Conservation (phyloP, 2,329 filamentous ascomycete species). For the Alternaria sp. region DNA sequence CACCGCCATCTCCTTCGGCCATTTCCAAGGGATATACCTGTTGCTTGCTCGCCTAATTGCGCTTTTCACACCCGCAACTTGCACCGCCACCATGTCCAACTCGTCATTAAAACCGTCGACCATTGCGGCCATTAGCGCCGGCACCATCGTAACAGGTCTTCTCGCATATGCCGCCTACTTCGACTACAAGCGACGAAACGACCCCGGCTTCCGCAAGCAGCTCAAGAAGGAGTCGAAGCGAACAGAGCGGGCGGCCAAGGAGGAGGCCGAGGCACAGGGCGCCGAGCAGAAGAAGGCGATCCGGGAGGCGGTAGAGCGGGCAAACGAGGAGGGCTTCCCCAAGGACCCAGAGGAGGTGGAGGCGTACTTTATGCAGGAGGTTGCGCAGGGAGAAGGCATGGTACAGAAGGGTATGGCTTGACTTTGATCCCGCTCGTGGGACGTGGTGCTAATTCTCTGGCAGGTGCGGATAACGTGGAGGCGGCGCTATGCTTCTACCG, state of each 20-base stretch:
- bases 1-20: slow-evolving; percentile 20
- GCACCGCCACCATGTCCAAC: slow-evolving; percentile 19
- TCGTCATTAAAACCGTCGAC: slow-evolving; percentile 54
- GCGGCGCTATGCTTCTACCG: slow-evolving; percentile 97
- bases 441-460: slow-evolving; percentile 24
- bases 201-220: slow-evolving; percentile 69
- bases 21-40: slow-evolving; percentile 12
- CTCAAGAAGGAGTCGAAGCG: slow-evolving; percentile 79
- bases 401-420: slow-evolving; percentile 74
- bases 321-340: slow-evolving; percentile 92
- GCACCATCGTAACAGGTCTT: slow-evolving; percentile 66
- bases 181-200: slow-evolving; percentile 70
- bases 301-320: slow-evolving; percentile 77
- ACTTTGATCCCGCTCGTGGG: neutral
- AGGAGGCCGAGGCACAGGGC: slow-evolving; percentile 72
- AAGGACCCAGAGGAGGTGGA: slow-evolving; percentile 91
- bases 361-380: slow-evolving; percentile 95
- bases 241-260: slow-evolving; percentile 75
- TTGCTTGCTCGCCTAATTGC: slow-evolving; percentile 2
- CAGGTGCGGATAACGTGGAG: slow-evolving; percentile 76
- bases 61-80: slow-evolving; percentile 10
- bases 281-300: slow-evolving; percentile 77
- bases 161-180: slow-evolving; percentile 74
- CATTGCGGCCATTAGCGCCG: slow-evolving; percentile 65
- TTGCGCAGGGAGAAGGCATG: slow-evolving; percentile 85